These are phyloP conservation scores for Carallia brachiata DNA, from an alignment of 345 rosid genomes.

Conservation along the genomic window DNA sequence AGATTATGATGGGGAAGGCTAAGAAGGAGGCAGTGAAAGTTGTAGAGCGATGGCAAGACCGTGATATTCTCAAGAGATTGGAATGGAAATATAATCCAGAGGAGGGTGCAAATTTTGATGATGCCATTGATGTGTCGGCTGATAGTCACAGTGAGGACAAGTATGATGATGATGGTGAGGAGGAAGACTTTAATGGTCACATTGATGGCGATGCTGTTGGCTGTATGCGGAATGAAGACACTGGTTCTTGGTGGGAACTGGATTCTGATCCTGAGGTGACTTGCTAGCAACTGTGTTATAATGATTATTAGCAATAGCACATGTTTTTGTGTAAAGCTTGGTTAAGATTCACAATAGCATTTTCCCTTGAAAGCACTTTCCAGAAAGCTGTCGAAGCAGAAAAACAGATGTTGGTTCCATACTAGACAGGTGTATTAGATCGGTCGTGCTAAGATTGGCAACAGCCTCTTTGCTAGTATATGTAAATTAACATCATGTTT, in stretches of 20 bases:
- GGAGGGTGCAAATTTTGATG: conserved; percentile 12
- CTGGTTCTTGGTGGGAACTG: conserved; percentile 69
- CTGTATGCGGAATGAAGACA: conserved; percentile 23
- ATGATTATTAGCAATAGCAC: too few relatives aligned
- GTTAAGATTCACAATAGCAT: too few relatives aligned
- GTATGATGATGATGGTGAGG: conserved; percentile 4
- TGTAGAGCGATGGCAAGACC: conserved; percentile 71
- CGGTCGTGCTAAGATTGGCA: too few relatives aligned
- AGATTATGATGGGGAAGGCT: conserved; percentile 78
- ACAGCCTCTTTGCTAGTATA: too few relatives aligned
- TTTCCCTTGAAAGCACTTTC: too few relatives aligned
- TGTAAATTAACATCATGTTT: too few relatives aligned
- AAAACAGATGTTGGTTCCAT: too few relatives aligned
- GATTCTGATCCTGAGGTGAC: conserved; percentile 41
- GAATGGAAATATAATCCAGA: conserved; percentile 73
- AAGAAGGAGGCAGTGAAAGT: conserved; percentile 75
- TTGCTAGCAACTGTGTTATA: conserved; percentile 6
- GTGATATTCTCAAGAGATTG: conserved; percentile 58
- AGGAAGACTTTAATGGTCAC: conserved; percentile 25
- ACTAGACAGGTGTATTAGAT: too few relatives aligned
- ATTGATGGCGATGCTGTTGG: conserved; percentile 25
- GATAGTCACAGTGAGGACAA: background rate
- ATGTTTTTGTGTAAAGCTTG: too few relatives aligned
- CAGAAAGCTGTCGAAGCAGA: too few relatives aligned
- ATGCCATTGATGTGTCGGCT: background rate